These are phyloP conservation scores for Lactarius indigo DNA, from an alignment of 768 basidiomycete genomes.

Conservation along the genomic window DNA sequence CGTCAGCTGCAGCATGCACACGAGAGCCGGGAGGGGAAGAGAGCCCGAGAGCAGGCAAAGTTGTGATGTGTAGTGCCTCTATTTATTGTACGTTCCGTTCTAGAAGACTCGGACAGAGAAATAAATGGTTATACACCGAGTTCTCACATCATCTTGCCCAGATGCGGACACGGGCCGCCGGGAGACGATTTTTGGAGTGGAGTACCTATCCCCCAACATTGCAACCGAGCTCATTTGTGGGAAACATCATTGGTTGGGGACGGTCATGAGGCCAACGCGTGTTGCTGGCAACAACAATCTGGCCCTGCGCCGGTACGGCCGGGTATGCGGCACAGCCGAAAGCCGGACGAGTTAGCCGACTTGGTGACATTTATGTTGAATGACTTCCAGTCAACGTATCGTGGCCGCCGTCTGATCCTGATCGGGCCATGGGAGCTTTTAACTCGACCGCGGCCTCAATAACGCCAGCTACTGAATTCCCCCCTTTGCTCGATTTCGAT, in stretches of 20 bases:
- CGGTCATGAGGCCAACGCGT: too few relatives aligned
- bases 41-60: background rate
- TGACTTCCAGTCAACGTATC: background rate
- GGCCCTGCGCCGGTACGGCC: too few relatives aligned
- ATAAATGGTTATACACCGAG: background rate
- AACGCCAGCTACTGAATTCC: background rate
- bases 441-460: background rate
- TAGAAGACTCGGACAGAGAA: background rate
- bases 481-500: background rate
- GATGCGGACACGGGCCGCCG: background rate
- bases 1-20: conserved; percentile 51
- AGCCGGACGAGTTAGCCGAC: background rate
- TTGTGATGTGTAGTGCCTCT: background rate
- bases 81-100: background rate
- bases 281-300: too few relatives aligned
- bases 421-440: background rate
- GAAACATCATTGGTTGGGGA: too few relatives aligned
- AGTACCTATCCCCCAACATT: too few relatives aligned
- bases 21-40: conserved; percentile 1
- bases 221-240: too few relatives aligned
- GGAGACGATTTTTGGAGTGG: too few relatives aligned
- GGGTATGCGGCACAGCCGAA: background rate
- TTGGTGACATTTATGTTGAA: background rate
- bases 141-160: background rate
- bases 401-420: background rate